Evolutionary conservation across 495 filamentous ascomycete species (phyloP), one percentile per base, ranked within the genome.

Genomic region (Trichoderma gamsii): DNA sequence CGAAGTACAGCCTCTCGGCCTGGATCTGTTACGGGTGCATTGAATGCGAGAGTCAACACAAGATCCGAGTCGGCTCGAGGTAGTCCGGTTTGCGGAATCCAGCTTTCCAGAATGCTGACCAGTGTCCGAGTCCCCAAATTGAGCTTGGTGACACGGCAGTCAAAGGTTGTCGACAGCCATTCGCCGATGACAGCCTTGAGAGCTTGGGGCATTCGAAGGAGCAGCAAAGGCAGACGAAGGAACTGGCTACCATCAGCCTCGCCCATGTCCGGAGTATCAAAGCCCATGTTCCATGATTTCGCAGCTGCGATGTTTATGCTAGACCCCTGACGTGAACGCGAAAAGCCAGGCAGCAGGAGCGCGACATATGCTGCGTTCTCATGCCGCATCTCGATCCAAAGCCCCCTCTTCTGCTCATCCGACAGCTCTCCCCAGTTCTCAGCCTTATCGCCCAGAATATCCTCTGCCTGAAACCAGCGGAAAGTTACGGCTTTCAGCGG

Each of bases 141-240:
- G 18, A 82, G 71, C 25, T 79, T 69, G 35, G 74, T 80, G 46
- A 82, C 74, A 59, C 81, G 80, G 66, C 80, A 82, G 75, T 84
- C 81, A 65, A 83, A 84, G 4, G 76, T 72, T 23, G 68, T 77
- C 0, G 76, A 73, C n/a, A 84, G 71, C 59, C 82, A 84, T n/a
- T 79, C 77, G n/a, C 71, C 23, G 2, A 84, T 35, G 8, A 78
- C 70, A 11, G 69, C 21, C 69, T 81, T 83, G 7, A 83, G 71
- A 1, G 79, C 72, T 0, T 73, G 72, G 1, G 81, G 80, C 80
- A 84, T 83, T 25, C 81, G 76, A 21, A 80, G 71, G 13, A 84
- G 71, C 18, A 84, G 71, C 7, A 84, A 68, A 11, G 81, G 81
- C 15, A 82, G 71, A 21, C 70, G 27, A 4, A 81, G 32, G 56